These are phyloP conservation scores for Talaromyces adpressus DNA, from an alignment of 495 filamentous ascomycete genomes.

Conservation along the genomic window DNA sequence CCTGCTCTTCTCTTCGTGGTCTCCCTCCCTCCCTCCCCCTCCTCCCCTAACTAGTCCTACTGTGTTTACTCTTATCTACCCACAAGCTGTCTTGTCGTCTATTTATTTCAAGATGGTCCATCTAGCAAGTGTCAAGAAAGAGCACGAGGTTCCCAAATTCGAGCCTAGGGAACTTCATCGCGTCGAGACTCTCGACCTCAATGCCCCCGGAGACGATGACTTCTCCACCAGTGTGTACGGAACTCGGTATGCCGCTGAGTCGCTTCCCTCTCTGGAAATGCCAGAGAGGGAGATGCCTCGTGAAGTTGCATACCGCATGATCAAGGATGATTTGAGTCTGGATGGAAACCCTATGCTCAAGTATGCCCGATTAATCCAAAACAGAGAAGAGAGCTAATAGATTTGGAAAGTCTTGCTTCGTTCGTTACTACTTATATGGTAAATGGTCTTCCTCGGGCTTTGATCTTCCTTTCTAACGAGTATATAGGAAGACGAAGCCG, in stretches of 20 bases:
- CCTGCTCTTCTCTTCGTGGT: neutral
- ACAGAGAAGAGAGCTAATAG: conserved; percentile 6
- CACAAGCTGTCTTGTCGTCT: neutral
- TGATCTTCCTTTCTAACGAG: neutral
- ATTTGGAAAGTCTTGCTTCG: conserved; percentile 49
- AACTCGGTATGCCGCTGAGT: conserved; percentile 66
- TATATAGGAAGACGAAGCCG: conserved; percentile 72
- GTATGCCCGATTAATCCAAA: conserved; percentile 26
- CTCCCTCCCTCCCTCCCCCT: neutral
- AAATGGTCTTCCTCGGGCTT: conserved; percentile 12
- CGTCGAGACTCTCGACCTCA: conserved; percentile 25
- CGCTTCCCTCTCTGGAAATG: conserved; percentile 78
- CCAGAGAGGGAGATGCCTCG: conserved; percentile 85
- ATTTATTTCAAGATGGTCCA: conserved; percentile 52
- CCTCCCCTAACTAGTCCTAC: neutral
- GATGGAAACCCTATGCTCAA: conserved; percentile 89
- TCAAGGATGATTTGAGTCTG: conserved; percentile 84
- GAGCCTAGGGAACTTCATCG: conserved; percentile 21
- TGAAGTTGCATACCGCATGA: conserved; percentile 89
- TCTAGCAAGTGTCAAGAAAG: conserved; percentile 47
- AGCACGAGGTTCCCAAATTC: conserved; percentile 33
- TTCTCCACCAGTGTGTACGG: conserved; percentile 79
- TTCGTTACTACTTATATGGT: conserved; percentile 90
- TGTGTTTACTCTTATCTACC: neutral
- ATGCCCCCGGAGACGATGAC: conserved; percentile 41